Evolutionary conservation across 768 basidiomycete genomes (phyloP), one percentile per base, ranked within the genome.

Genomic region (Kondoa malvinella): DNA sequence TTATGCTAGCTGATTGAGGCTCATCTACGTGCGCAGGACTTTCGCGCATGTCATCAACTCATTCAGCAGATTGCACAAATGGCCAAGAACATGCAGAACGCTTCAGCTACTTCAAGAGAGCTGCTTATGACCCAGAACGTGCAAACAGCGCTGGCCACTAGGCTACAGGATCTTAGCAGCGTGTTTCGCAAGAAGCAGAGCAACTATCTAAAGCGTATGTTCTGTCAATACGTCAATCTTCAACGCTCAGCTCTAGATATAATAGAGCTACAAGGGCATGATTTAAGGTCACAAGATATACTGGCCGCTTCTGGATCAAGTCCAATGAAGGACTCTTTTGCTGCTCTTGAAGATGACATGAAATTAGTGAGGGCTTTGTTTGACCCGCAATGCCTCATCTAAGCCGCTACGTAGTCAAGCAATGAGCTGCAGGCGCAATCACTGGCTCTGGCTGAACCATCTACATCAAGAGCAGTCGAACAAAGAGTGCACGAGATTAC

Each of bases 131-230:
- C 89, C 34, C 88, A 88, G 80, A 97, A 99, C 76, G 89, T 96
- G 26, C 95, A 97, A 77, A 84, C 91, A 56, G 92, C 86, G 26
- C 83, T 99, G 65, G 95, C 95, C n/a, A 90, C 88, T 40, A 91
- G 91, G 77, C 84, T 96, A 15, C 95, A 97, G 79, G 89, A 91
- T 73, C 81, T 92, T 65, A 92, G 90, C 73, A 87, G 86, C 26
- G 81, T 85, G 15, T 96, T 99, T 76, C 84, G 95, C 70, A 96
- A 95, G 81, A 97, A 94, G 80, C 95, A 99, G 78, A 86, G 90
- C 69, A 88, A 94, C 33, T 97, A 96, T 78, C 88, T 99, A 88
- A 88, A 95, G 79, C 92, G 95, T 94, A 76, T 78, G 92, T 82
- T 30, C 12, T 26, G 29, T 2, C 14, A 33, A 4, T 4, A 56